Conservation (phyloP, 2,329 filamentous ascomycete genomes). For the Penicillium olsonii region DNA sequence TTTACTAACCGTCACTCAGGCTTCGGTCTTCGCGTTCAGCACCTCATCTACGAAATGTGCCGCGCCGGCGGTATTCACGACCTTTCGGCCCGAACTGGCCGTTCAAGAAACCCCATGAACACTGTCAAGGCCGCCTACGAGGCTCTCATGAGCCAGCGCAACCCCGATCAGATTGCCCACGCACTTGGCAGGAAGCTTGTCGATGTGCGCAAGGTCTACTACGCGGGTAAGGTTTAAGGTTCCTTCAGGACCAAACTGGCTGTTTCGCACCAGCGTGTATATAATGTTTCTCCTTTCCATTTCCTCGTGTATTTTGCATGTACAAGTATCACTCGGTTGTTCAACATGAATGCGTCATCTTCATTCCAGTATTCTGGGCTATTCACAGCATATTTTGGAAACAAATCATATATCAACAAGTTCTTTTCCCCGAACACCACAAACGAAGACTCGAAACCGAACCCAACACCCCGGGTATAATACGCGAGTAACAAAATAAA, state of each 20-base stretch:
- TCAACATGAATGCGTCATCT: conserved; percentile 21
- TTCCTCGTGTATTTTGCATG: conserved; percentile 29
- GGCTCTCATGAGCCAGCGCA: conserved; percentile 77
- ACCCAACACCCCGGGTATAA: conserved; percentile 12
- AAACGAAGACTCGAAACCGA: conserved; percentile 1
- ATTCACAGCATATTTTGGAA: conserved; percentile 10
- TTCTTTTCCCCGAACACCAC: not conserved
- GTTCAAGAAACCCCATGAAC: conserved; percentile 96
- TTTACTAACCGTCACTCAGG: conserved; percentile 55
- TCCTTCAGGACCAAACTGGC: conserved; percentile 7
- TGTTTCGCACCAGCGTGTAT: conserved; percentile 26
- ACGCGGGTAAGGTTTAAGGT: conserved; percentile 70
- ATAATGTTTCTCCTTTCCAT: conserved; percentile 22
- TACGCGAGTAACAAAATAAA: conserved; percentile 8
- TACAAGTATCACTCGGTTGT: conserved; percentile 31
- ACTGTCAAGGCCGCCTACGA: conserved; percentile 88
- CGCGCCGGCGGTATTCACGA: conserved; percentile 84
- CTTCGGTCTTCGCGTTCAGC: conserved; percentile 89
- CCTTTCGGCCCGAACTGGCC: conserved; percentile 77
- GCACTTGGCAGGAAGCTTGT: conserved; percentile 93
- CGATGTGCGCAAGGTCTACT: conserved; percentile 96
- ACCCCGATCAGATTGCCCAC: conserved; percentile 86
- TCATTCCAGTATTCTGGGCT: conserved; percentile 9
- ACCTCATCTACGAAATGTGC: conserved; percentile 92
- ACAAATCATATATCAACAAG: conserved; percentile 13